Conservation (phyloP, 257 asterid species). For the Misopates orontium region DNA sequence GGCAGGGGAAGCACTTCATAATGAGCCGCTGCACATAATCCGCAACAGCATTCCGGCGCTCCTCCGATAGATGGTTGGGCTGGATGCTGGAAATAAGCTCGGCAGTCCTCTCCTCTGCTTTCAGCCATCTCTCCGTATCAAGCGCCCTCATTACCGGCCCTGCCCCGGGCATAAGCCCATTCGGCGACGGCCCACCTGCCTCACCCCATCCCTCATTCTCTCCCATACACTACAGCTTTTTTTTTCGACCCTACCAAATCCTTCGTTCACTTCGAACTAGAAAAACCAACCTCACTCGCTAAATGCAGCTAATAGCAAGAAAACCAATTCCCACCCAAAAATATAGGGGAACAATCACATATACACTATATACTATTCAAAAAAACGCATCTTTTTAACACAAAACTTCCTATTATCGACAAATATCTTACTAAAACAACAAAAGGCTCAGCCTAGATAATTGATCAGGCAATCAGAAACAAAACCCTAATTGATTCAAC, state of each 20-base stretch:
- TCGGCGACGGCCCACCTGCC: conserved; percentile 68
- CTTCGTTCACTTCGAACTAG: conserved; percentile 14
- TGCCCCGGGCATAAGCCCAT: conserved; percentile 80
- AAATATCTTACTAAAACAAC: background rate
- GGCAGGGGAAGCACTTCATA: conserved; percentile 83
- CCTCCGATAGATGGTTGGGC: conserved; percentile 85
- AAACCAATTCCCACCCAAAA: conserved; percentile 17
- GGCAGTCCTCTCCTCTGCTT: conserved; percentile 87
- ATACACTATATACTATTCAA: too few relatives aligned
- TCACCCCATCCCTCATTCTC: conserved; percentile 82
- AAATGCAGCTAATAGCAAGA: conserved; percentile 14
- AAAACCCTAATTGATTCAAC: conserved; percentile 38
- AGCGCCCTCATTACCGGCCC: conserved; percentile 55
- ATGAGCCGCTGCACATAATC: conserved; percentile 85
- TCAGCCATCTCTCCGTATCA: conserved; percentile 77
- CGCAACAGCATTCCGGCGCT: conserved; percentile 90
- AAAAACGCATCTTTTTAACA: too few relatives aligned
- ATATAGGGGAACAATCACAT: background rate
- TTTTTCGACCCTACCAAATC: conserved; percentile 26
- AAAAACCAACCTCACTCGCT: conserved; percentile 23
- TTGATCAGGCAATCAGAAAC: conserved; percentile 36
- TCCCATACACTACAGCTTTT: conserved; percentile 66
- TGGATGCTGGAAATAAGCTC: conserved; percentile 90
- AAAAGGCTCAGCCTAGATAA: background rate
- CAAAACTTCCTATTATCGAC: conserved; percentile 2